Evolutionary conservation across 148 eudicot genomes (phyloP).

Genomic region (Chenopodium suecicum): DNA sequence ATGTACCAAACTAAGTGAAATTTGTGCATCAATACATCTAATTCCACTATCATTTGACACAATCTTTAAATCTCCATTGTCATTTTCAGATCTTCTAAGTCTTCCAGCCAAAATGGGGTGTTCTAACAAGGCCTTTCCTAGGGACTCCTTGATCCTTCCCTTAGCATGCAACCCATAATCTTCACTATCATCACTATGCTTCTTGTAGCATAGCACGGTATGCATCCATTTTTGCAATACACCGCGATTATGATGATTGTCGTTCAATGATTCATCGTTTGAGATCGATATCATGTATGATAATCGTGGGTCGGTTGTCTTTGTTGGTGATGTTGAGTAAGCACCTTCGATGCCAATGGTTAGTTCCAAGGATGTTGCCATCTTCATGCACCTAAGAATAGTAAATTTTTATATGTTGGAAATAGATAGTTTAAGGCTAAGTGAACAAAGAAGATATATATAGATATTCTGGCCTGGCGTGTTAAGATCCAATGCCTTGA

Average conservation of each 20-base stretch:
- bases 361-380: not conserved
- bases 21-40: conserved; percentile 42
- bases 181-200: not conserved
- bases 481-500: too few species aligned
- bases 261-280: not conserved
- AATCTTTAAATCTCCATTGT: conserved; percentile 27
- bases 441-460: too few species aligned
- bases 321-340: not conserved
- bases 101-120: conserved; percentile 51
- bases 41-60: conserved; percentile 52
- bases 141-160: conserved; percentile 44
- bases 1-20: conserved; percentile 27
- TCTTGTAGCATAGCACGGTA: conserved; percentile 36
- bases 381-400: not conserved
- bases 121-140: conserved; percentile 37
- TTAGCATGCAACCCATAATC: conserved; percentile 40
- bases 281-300: not conserved
- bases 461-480: too few species aligned
- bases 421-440: too few species aligned
- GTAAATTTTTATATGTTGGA: too few species aligned
- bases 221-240: conserved; percentile 28
- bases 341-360: not conserved
- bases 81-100: conserved; percentile 14
- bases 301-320: not conserved
- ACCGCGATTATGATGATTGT: not conserved